A percentile compares a stretch with the other conserved stretches of the same genome.
phyloP scores from a whole-genome alignment of 768 basidiomycete genomes.

The Russula griseocarnosa region DNA sequence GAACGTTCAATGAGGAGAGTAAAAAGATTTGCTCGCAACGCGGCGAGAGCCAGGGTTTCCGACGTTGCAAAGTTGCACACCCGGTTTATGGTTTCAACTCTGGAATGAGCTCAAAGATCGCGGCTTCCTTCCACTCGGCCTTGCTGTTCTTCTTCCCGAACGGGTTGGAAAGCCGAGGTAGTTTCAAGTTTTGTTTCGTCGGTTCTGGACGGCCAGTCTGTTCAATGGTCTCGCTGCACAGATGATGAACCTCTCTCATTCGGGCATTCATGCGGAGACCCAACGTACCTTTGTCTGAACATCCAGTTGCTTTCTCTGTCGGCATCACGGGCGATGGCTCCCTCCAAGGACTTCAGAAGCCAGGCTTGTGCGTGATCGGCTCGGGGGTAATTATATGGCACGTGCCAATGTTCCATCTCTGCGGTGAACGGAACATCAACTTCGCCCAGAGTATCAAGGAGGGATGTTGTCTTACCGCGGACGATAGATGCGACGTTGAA shows the following conservation, averaged over 20 bases:
- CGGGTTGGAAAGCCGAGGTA: slow-evolving; percentile 17
- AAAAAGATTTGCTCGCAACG: neutral
- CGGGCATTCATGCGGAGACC: neutral
- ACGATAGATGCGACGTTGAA: slow-evolving; percentile 3
- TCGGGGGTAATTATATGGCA: slow-evolving; percentile 40
- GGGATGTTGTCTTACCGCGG: slow-evolving; percentile 4
- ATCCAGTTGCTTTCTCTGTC: slow-evolving; percentile 27
- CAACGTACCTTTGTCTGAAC: slow-evolving; percentile 32
- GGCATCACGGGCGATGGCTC: slow-evolving; percentile 31
- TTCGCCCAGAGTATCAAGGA: neutral
- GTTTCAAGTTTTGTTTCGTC: slow-evolving; percentile 8
- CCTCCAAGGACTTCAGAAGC: slow-evolving; percentile 35
- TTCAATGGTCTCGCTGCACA: slow-evolving; percentile 13
- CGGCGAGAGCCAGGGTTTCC: neutral
- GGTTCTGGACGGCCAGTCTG: slow-evolving; percentile 22
- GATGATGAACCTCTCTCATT: neutral
- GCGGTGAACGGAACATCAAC: slow-evolving; percentile 10
- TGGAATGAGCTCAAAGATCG: slow-evolving; percentile 18
- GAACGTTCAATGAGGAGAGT: neutral
- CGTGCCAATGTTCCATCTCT: slow-evolving; percentile 49
- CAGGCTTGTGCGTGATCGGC: slow-evolving; percentile 40
- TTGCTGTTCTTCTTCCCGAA: slow-evolving; percentile 20
- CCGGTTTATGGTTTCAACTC: slow-evolving; percentile 3
- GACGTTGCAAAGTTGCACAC: neutral
- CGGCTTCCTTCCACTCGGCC: slow-evolving; percentile 14